A percentile compares a stretch with the other conserved stretches of the same genome.
Evolutionary conservation across 2,329 filamentous ascomycete species (phyloP).

Genomic region (Xylariaceae sp.): DNA sequence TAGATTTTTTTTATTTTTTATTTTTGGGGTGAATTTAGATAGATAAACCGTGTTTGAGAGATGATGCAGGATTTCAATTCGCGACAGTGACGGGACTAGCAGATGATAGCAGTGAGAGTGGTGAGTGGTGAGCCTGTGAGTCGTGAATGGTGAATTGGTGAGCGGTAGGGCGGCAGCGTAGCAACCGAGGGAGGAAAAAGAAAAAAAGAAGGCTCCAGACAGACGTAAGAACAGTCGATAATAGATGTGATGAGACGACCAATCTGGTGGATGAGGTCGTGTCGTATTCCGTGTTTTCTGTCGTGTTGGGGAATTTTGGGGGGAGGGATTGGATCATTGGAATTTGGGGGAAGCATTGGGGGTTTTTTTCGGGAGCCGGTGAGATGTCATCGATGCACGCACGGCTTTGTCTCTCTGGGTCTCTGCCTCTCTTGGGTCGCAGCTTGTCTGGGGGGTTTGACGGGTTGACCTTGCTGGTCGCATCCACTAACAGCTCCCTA

Average conservation of each 20-base stretch:
- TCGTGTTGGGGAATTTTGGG: neutral
- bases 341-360: no score
- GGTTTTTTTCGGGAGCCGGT: slow-evolving; percentile 2
- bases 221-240: neutral
- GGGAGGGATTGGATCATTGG: no score
- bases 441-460: neutral
- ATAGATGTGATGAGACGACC: neutral
- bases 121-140: no score
- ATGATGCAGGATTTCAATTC: neutral
- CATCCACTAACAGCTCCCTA: slow-evolving; percentile 28
- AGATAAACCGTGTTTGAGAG: neutral
- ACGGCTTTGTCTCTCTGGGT: neutral
- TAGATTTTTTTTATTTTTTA: neutral
- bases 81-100: neutral
- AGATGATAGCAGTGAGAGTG: no score
- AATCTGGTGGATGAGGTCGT: slow-evolving; percentile 4
- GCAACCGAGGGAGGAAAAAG: neutral
- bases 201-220: neutral
- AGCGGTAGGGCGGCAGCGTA: neutral
- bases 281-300: neutral
- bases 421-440: no score
- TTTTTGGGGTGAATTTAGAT: neutral
- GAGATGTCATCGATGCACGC: slow-evolving; percentile 23
- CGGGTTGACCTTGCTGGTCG: slow-evolving; percentile 6
- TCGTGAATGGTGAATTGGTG: no score